Evolutionary conservation across 164 flowering plant species (phyloP).

Genomic region (Warburgia ugandensis): DNA sequence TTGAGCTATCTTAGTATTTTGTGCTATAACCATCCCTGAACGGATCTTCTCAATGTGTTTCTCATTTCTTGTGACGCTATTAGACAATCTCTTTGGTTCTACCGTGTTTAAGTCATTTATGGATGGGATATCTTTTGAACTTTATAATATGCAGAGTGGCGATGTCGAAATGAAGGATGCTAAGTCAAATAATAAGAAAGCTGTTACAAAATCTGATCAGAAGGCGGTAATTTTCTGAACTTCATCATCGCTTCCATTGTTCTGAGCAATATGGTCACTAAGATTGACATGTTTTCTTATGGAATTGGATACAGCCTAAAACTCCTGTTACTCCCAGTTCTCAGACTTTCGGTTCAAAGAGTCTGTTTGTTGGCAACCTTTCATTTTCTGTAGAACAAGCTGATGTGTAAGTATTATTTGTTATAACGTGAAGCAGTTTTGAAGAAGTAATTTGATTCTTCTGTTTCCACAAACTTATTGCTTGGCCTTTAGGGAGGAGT

Average conservation of each 20-base stretch:
- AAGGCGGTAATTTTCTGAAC: conserved; percentile 23
- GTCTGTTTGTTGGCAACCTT: conserved; percentile 73
- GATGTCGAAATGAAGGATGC: conserved; percentile 82
- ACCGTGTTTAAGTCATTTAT: no score
- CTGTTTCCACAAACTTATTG: not conserved
- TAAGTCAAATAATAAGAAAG: conserved; percentile 11
- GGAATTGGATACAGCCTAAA: conserved; percentile 36
- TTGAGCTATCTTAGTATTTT: no score
- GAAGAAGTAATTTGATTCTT: not conserved
- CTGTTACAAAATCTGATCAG: conserved; percentile 21
- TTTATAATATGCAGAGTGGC: conserved; percentile 19
- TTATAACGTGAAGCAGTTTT: not conserved
- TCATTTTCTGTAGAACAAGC: conserved; percentile 37
- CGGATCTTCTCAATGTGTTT: no score
- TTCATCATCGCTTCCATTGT: not conserved
- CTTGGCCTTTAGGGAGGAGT: conserved; percentile 38
- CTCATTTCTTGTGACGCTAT: no score
- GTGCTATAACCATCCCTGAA: no score
- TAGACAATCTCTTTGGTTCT: no score
- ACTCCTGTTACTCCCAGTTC: conserved; percentile 49
- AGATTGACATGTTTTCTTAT: not conserved
- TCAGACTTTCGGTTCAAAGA: conserved; percentile 41
- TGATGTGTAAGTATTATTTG: conserved; percentile 53
- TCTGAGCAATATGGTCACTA: not conserved
- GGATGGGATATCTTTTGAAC: not conserved